Evolutionary conservation across 768 basidiomycete species (phyloP).

Genomic region (Tricholoma sp.): DNA sequence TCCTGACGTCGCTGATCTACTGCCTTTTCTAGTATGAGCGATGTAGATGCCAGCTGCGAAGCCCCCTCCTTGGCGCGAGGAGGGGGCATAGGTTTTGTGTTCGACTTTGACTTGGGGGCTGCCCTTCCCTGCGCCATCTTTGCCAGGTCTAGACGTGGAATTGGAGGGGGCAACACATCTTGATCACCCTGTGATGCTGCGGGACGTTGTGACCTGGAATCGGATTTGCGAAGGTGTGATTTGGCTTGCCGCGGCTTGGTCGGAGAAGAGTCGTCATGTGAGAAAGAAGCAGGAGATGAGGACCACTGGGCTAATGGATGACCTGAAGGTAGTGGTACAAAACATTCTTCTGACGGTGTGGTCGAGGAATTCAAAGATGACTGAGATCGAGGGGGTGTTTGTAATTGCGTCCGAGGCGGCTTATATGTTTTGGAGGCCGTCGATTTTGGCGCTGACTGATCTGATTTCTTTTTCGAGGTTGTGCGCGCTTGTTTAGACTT

Average conservation of each 20-base stretch:
- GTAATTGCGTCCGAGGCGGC: constrained; percentile 22
- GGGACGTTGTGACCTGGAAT: neutral
- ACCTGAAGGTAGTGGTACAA: constrained; percentile 9
- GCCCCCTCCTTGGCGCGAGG: neutral
- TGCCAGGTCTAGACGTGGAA: constrained; percentile 14
- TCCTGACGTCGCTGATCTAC: neutral
- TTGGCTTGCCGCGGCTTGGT: constrained; percentile 11
- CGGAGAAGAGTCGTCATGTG: constrained; percentile 13
- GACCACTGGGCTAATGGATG: constrained; percentile 18
- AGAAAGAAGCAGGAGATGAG: constrained; percentile 13
- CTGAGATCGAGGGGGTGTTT: constrained; percentile 38
- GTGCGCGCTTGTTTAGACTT: neutral
- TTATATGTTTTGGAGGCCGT: neutral
- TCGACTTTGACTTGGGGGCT: neutral
- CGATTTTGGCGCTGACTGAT: neutral
- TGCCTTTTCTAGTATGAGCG: neutral
- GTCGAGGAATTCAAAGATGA: constrained; percentile 22
- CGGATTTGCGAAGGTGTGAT: constrained; percentile 8
- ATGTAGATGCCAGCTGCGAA: neutral
- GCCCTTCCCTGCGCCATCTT: neutral
- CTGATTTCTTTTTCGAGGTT: neutral
- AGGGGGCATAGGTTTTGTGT: neutral
- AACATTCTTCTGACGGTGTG: constrained; percentile 15
- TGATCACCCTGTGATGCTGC: constrained; percentile 1
- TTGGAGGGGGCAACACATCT: neutral